Conservation (phyloP, 176 grass and related monocot genomes). For the Zea luxurians region DNA sequence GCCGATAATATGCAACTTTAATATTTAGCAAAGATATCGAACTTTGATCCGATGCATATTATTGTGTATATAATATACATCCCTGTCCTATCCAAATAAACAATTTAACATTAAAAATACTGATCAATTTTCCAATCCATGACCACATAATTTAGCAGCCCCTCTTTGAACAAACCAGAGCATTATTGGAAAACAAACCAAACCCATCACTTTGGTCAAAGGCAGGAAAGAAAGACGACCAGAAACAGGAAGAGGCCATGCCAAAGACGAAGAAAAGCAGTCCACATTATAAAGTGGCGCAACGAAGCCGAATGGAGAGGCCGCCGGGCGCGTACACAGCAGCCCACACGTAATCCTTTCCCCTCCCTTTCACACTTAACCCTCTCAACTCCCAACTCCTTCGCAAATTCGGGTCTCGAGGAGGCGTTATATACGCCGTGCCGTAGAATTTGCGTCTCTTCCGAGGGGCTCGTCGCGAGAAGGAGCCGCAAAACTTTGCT, state of each 20-base stretch:
- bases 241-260: background rate
- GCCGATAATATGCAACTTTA: too few relatives aligned
- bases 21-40: background rate
- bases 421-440: background rate
- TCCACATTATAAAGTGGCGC: constrained; percentile 32
- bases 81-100: background rate
- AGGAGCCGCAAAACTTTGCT: constrained; percentile 33
- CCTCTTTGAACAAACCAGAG: constrained; percentile 13
- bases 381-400: background rate
- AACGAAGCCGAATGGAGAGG: background rate
- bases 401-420: background rate
- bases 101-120: background rate
- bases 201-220: constrained; percentile 47
- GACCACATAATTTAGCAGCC: background rate
- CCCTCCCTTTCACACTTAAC: background rate
- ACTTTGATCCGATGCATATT: background rate
- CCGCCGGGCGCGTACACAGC: background rate
- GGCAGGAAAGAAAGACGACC: constrained; percentile 18
- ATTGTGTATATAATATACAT: background rate
- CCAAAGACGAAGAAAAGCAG: constrained; percentile 24
- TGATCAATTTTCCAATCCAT: background rate
- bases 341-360: constrained; percentile 40
- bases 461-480: background rate
- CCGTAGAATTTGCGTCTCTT: background rate
- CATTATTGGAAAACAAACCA: constrained; percentile 26